Evolutionary conservation across 1,139 yeast genomes (phyloP).

Genomic region (Hansenula lynferdii): DNA sequence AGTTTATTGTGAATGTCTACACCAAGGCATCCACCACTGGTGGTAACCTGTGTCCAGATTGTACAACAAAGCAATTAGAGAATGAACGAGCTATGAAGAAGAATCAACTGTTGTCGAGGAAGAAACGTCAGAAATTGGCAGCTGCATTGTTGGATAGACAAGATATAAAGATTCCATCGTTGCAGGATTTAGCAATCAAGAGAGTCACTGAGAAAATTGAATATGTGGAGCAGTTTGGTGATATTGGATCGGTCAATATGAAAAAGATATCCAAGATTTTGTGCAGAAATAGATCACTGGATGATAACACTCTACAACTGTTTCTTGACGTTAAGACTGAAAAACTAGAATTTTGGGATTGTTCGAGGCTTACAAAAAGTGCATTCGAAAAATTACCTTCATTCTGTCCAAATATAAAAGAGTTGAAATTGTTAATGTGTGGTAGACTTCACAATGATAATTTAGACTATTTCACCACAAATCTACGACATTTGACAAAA

Average conservation of each 20-base stretch:
- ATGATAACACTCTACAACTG: slow-evolving; percentile 63
- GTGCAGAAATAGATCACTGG: slow-evolving; percentile 74
- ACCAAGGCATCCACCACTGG: slow-evolving; percentile 43
- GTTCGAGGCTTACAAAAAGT: slow-evolving; percentile 69
- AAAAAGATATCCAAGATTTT: slow-evolving; percentile 68
- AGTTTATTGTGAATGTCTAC: slow-evolving; percentile 59
- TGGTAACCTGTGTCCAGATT: slow-evolving; percentile 64
- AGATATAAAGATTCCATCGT: slow-evolving; percentile 55
- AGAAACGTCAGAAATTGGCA: slow-evolving; percentile 73
- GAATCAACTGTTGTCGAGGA: slow-evolving; percentile 60
- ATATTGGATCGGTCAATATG: slow-evolving; percentile 64
- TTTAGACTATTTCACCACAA: slow-evolving; percentile 53
- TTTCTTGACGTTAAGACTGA: slow-evolving; percentile 61
- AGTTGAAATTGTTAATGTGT: slow-evolving; percentile 79
- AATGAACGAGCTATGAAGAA: slow-evolving; percentile 41
- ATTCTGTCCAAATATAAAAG: slow-evolving; percentile 68
- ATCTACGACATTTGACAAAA: slow-evolving; percentile 47
- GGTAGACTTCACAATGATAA: slow-evolving; percentile 86
- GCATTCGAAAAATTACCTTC: slow-evolving; percentile 70
- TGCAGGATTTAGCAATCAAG: slow-evolving; percentile 78
- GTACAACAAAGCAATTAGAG: slow-evolving; percentile 39
- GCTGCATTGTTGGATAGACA: slow-evolving; percentile 75
- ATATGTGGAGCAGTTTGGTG: slow-evolving; percentile 75
- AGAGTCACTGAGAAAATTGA: slow-evolving; percentile 69
- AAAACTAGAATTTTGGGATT: slow-evolving; percentile 80